Percentiles rank a stretch among this genome's conserved stretches.
Conservation (phyloP, 148 eudicot genomes). For the Arctostaphylos glauca region DNA sequence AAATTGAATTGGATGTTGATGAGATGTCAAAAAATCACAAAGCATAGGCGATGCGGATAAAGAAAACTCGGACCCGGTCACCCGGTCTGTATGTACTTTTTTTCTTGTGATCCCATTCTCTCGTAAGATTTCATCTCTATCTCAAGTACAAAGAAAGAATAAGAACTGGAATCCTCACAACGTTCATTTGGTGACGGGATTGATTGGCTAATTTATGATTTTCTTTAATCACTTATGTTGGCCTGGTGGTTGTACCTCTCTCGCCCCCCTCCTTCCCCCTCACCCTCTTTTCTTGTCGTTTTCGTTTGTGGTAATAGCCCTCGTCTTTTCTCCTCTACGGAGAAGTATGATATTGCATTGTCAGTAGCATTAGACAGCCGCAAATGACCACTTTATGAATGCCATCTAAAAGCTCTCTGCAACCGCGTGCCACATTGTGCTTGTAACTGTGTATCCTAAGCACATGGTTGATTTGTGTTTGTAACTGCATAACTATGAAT, state of each 20-base stretch:
- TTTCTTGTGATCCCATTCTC: not conserved
- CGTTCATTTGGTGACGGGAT: not conserved
- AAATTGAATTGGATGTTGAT: slow-evolving; percentile 87
- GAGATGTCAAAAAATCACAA: slow-evolving; percentile 88
- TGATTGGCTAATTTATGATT: not conserved
- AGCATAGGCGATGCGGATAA: slow-evolving; percentile 21
- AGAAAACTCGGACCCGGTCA: not conserved
- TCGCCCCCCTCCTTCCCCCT: not conserved
- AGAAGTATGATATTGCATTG: not conserved
- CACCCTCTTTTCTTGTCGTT: not conserved
- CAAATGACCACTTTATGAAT: not conserved
- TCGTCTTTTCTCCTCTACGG: not conserved
- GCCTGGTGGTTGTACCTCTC: too few relatives aligned
- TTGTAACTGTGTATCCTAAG: too few relatives aligned
- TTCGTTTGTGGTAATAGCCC: not conserved
- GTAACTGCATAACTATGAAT: not conserved
- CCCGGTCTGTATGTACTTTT: slow-evolving; percentile 15
- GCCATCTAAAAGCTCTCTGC: too few relatives aligned
- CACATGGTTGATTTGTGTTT: not conserved
- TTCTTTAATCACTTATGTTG: not conserved
- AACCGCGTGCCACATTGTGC: too few relatives aligned
- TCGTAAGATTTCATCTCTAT: slow-evolving; percentile 2
- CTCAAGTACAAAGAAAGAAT: slow-evolving; percentile 12
- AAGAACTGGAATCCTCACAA: slow-evolving; percentile 8
- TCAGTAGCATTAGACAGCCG: not conserved